These are phyloP conservation scores for Tillandsia leiboldiana DNA, from an alignment of 176 grass and related monocot genomes.

Conservation along the genomic window DNA sequence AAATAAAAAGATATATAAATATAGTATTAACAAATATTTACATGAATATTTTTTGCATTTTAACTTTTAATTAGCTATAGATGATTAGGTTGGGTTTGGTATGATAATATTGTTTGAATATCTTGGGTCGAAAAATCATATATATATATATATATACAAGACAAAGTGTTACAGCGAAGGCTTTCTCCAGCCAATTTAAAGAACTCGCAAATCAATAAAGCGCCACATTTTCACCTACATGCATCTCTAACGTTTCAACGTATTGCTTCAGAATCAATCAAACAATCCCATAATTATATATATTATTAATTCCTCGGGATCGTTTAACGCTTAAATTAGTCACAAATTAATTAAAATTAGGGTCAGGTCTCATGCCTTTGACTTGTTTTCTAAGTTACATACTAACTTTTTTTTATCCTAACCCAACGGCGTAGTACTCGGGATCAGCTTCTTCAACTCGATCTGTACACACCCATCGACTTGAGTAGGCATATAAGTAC, in stretches of 20 bases:
- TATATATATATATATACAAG: neutral
- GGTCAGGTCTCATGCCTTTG: constrained; percentile 36
- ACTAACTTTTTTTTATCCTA: constrained; percentile 63
- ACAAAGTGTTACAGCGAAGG: too few species aligned
- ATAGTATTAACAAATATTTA: too few species aligned
- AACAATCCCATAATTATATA: constrained; percentile 13
- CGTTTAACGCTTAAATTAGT: constrained; percentile 64
- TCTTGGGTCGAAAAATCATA: neutral
- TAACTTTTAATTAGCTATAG: too few species aligned
- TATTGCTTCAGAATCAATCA: constrained; percentile 37
- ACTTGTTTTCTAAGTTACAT: constrained; percentile 74
- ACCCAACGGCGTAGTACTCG: constrained; percentile 76
- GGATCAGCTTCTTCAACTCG: constrained; percentile 59
- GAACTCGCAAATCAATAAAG: neutral
- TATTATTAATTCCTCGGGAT: constrained; percentile 61
- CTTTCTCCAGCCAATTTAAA: neutral
- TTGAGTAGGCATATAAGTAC: neutral
- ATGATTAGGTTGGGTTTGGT: too few species aligned
- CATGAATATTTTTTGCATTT: too few species aligned
- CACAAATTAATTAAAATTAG: constrained; percentile 7
- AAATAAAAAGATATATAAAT: too few species aligned
- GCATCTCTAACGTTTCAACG: constrained; percentile 10
- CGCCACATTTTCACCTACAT: constrained; percentile 3
- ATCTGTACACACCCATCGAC: neutral
- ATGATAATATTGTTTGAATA: neutral